A percentile compares a stretch with the other conserved stretches of the same genome.
Conservation (phyloP, 345 rosid species). For the Sonneratia caseolaris region DNA sequence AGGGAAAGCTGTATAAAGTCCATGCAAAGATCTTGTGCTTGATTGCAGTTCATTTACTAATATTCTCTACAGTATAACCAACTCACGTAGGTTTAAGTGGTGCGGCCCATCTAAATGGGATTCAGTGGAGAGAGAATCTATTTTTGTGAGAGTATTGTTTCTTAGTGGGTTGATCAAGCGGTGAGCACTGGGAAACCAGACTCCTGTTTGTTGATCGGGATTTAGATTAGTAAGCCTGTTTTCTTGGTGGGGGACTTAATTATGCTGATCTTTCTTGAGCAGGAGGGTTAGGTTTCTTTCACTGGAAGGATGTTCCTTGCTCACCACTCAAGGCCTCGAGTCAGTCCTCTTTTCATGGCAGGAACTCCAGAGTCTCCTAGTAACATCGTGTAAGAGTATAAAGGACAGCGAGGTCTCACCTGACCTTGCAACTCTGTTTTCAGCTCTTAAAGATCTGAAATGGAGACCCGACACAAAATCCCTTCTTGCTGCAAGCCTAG, state of each 20-base stretch:
- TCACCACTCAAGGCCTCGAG: slow-evolving; percentile 75
- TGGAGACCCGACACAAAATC: slow-evolving; percentile 88
- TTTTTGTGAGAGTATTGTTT: too few relatives aligned
- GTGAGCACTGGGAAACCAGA: too few relatives aligned
- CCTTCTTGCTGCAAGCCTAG: slow-evolving; percentile 49
- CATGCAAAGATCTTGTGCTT: not conserved
- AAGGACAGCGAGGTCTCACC: slow-evolving; percentile 67
- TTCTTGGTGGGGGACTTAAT: not conserved
- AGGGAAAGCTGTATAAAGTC: not conserved
- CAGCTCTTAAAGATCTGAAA: slow-evolving; percentile 63
- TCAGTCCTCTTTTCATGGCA: slow-evolving; percentile 57
- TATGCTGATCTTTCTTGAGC: not conserved
- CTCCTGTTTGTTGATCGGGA: not conserved
- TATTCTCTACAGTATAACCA: too few relatives aligned
- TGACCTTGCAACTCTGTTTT: slow-evolving; percentile 57
- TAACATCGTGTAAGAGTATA: slow-evolving; percentile 60
- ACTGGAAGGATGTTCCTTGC: slow-evolving; percentile 73
- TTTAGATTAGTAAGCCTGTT: not conserved
- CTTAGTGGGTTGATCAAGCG: too few relatives aligned
- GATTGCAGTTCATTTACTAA: not conserved
- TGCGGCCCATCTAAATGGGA: too few relatives aligned
- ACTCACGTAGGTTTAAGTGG: too few relatives aligned
- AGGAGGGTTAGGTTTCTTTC: slow-evolving; percentile 69
- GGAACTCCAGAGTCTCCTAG: slow-evolving; percentile 57
- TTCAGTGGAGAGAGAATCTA: too few relatives aligned